Percentiles rank a stretch among this genome's conserved stretches.
Evolutionary conservation across 306 rosid species (phyloP).

Genomic region (Medicago lupulina): DNA sequence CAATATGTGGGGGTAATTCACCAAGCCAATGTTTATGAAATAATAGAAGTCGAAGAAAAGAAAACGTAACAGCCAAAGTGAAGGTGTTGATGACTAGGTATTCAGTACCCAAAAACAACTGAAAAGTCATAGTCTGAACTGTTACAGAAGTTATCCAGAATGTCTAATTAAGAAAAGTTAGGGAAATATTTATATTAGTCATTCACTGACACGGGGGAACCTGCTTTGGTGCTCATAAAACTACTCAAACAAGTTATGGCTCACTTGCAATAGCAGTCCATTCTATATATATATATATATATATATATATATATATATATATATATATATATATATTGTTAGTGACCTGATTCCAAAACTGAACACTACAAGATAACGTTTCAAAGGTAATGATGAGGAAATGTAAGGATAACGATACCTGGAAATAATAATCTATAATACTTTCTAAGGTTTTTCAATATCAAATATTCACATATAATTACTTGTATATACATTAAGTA

Average conservation of each 20-base stretch:
- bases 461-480: constrained; percentile 31
- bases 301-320: no score
- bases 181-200: constrained; percentile 10
- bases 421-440: constrained; percentile 22
- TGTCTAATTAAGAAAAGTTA: constrained; percentile 7
- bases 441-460: constrained; percentile 6
- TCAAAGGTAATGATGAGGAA: constrained; percentile 22
- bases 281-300: background rate
- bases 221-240: constrained; percentile 29
- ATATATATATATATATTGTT: no score
- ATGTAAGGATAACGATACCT: constrained; percentile 16
- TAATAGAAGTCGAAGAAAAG: background rate
- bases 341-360: constrained; percentile 30
- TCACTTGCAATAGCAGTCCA: constrained; percentile 12
- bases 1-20: constrained; percentile 39
- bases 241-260: constrained; percentile 36
- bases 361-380: constrained; percentile 16
- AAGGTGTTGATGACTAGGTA: constrained; percentile 9
- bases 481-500: constrained; percentile 34
- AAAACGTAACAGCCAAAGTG: constrained; percentile 20
- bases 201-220: constrained; percentile 9
- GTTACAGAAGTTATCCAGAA: constrained; percentile 30
- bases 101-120: constrained; percentile 34
- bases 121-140: constrained; percentile 6
- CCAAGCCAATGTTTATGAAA: constrained; percentile 32